Evolutionary conservation across 2,329 filamentous ascomycete genomes (phyloP).

Genomic region (Fusarium mexicanum): DNA sequence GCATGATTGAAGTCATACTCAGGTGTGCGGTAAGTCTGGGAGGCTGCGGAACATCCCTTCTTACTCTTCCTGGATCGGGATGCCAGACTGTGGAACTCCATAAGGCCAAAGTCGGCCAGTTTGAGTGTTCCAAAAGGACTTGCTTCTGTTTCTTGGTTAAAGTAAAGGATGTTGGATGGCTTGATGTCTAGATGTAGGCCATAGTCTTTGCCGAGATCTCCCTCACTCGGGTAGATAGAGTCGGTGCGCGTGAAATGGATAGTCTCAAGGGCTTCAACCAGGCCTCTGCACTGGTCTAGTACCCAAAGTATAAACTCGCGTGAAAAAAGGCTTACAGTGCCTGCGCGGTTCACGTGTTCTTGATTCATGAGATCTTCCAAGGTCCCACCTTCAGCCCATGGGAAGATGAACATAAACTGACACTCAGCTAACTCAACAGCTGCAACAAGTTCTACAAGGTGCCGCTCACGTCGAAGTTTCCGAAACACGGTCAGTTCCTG

Average conservation of each 20-base stretch:
- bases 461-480: neutral
- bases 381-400: neutral
- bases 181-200: neutral
- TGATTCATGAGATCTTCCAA: neutral
- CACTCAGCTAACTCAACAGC: neutral
- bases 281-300: neutral
- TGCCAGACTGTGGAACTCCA: neutral
- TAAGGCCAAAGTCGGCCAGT: neutral
- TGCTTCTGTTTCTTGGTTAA: neutral
- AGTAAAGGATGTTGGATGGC: neutral
- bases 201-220: neutral
- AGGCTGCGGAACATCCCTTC: neutral
- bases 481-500: neutral
- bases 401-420: neutral
- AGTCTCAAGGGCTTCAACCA: neutral
- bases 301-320: neutral
- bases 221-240: neutral
- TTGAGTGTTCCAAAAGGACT: neutral
- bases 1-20: neutral
- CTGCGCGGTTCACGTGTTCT: neutral
- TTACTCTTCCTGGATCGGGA: neutral
- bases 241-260: neutral
- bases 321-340: neutral
- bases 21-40: accelerated
- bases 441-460: neutral